A percentile compares a stretch with the other conserved stretches of the same genome.
Conservation (phyloP, 306 rosid species). For the Castanea crenata region DNA sequence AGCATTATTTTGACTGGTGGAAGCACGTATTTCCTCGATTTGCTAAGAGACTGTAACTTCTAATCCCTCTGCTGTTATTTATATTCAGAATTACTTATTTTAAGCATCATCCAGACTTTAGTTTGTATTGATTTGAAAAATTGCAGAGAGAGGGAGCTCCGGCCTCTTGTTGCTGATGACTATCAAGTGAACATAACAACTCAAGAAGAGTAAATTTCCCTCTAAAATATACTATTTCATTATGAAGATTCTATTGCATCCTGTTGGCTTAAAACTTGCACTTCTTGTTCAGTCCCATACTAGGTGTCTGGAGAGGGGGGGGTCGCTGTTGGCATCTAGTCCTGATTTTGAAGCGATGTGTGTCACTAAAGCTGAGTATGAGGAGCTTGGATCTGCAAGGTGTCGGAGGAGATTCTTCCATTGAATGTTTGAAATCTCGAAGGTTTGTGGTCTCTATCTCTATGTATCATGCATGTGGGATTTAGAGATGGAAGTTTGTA, state of each 20-base stretch:
- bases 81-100: not conserved
- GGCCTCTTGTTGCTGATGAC: slow-evolving; percentile 87
- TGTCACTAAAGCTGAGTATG: slow-evolving; percentile 92
- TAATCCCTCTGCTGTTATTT: not conserved
- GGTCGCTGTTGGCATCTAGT: slow-evolving; percentile 85
- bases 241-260: slow-evolving; percentile 16
- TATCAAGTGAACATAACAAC: slow-evolving; percentile 78
- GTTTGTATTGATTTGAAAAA: slow-evolving; percentile 10
- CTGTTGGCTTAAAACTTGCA: not conserved
- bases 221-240: not conserved
- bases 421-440: slow-evolving; percentile 24
- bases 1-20: slow-evolving; percentile 97
- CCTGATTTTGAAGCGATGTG: slow-evolving; percentile 92
- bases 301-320: slow-evolving; percentile 96
- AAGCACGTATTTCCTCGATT: slow-evolving; percentile 80
- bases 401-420: slow-evolving; percentile 85
- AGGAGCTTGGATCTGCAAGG: slow-evolving; percentile 96
- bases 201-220: slow-evolving; percentile 73
- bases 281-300: slow-evolving; percentile 60
- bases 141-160: slow-evolving; percentile 84
- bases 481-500: not conserved
- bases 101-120: slow-evolving; percentile 1
- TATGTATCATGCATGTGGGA: slow-evolving; percentile 8
- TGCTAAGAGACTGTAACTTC: slow-evolving; percentile 79
- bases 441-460: slow-evolving; percentile 17